These are phyloP conservation scores for Blastobotrys indianensis DNA, from an alignment of 1,139 yeast genomes.

Conservation along the genomic window DNA sequence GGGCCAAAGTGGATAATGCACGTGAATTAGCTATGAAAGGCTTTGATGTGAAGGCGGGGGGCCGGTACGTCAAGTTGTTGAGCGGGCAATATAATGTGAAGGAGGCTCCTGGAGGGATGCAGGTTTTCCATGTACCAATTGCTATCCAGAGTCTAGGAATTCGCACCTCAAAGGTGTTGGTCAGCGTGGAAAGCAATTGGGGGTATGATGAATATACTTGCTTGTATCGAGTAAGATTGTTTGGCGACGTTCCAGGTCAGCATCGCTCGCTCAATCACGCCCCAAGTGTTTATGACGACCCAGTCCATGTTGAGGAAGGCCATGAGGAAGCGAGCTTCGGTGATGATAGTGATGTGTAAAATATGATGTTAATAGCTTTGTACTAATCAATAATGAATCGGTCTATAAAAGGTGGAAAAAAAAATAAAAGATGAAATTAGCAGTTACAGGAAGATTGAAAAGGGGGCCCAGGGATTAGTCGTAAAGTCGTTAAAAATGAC, in stretches of 20 bases:
- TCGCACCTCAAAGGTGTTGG: conserved; percentile 21
- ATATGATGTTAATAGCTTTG: not conserved
- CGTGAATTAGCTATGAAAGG: conserved; percentile 1
- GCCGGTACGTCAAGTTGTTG: conserved; percentile 23
- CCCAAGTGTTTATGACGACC: not conserved
- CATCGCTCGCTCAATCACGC: not conserved
- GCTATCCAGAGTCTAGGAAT: conserved; percentile 16
- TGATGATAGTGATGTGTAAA: conserved; percentile 11
- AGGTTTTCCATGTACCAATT: conserved; percentile 29
- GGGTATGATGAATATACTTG: conserved; percentile 33
- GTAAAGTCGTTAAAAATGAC: conserved; percentile 4
- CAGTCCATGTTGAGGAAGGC: not conserved
- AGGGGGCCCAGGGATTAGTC: not conserved
- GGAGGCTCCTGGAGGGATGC: conserved; percentile 24
- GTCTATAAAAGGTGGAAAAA: not conserved
- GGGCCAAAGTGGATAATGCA: conserved; percentile 24
- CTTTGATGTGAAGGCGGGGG: conserved; percentile 3
- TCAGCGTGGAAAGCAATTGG: conserved; percentile 31
- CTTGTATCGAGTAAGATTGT: conserved; percentile 31
- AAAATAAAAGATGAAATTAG: not conserved
- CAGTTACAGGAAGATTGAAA: not conserved
- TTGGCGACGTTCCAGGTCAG: conserved; percentile 22
- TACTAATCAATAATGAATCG: not conserved
- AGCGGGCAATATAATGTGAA: conserved; percentile 27
- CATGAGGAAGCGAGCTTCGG: conserved; percentile 5